phyloP scores from a whole-genome alignment of 176 grass and related monocot species.

The Hyparrhenia diplandra region DNA sequence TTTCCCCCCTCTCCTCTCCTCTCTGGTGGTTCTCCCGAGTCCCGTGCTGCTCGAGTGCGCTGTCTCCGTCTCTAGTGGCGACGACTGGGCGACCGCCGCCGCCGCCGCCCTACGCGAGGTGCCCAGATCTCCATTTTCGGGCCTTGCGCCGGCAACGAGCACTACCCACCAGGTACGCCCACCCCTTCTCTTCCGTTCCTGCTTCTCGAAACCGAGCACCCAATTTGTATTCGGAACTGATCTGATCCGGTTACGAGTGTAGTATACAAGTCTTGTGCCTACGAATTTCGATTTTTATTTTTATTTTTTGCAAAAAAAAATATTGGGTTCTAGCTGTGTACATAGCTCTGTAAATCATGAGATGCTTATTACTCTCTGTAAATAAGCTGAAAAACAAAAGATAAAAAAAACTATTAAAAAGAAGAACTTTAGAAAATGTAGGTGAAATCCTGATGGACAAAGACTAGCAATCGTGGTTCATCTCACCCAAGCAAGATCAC shows the following conservation, averaged over 20 bases:
- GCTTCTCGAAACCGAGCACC: not conserved
- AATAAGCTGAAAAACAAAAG: not conserved
- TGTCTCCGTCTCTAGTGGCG: not conserved
- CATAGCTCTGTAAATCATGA: no score
- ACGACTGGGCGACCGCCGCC: not conserved
- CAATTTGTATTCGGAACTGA: not conserved
- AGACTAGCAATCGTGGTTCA: constrained; percentile 3
- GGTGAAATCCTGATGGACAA: not conserved
- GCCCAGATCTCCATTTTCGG: not conserved
- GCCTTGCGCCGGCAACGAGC: not conserved
- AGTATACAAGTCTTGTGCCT: not conserved
- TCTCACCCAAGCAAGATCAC: constrained; percentile 3
- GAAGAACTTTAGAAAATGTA: not conserved
- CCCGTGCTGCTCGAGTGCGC: not conserved
- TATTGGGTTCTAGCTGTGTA: not conserved
- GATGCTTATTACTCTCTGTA: constrained; percentile 28
- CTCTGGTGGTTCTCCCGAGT: not conserved
- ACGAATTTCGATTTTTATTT: not conserved
- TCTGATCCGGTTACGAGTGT: not conserved
- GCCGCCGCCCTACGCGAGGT: not conserved
- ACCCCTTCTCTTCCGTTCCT: not conserved
- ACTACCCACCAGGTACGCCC: not conserved
- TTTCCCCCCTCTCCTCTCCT: not conserved
- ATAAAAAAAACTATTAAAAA: not conserved
- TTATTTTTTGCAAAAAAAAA: not conserved